Base-by-base conservation (phyloP, 805 yeast genomes). In the Suhomyces sp. region DNA sequence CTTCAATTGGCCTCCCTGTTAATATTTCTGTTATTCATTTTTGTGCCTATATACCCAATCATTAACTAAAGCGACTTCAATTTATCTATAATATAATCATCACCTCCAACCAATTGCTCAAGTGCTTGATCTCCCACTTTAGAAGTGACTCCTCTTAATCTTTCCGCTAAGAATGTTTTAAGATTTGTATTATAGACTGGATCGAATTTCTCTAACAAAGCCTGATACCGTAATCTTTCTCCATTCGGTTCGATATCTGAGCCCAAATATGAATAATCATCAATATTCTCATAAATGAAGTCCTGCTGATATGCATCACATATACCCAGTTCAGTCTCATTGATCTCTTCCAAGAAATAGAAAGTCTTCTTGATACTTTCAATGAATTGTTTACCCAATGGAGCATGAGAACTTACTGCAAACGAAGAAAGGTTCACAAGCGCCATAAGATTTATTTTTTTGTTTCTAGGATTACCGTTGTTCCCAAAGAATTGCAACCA, bases 391-490 rank as follows among this genome's bases (percentile, higher is more conserved):
- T 11, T 13, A 8, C 20, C 20, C 20, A 31, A 22, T 12, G 28
- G 17, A 4, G 15, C 12, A 9, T 8, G 5, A 4, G 26, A 22
- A 11, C 18, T 14, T 4, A 33, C 36, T n/a, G 16, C 28, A 19
- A 13, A 33, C 18, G 70, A 57, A 9, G 76, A 46, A 33, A 83
- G 47, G 8, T 80, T 60, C 3, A 82, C 62, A 6, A 84, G 54
- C 0, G 86, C 93, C 39, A 86, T 55, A 3, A 80, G 61, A 44
- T 75, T 78, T 34, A 82, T 63, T 56, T 91, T 91, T 42, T 83
- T 77, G 46, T 79, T 77, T 40, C 86, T 71, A 1, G 95, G 90
- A 48, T 81, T 88, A 26, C 83, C 84, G 38, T 85, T 73, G 40
- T 76, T 76, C 38, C 54, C 59, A 44, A 63, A 60, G 44, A 56